Base-by-base conservation (phyloP, 495 filamentous ascomycete species). In the Xylona heveae region DNA sequence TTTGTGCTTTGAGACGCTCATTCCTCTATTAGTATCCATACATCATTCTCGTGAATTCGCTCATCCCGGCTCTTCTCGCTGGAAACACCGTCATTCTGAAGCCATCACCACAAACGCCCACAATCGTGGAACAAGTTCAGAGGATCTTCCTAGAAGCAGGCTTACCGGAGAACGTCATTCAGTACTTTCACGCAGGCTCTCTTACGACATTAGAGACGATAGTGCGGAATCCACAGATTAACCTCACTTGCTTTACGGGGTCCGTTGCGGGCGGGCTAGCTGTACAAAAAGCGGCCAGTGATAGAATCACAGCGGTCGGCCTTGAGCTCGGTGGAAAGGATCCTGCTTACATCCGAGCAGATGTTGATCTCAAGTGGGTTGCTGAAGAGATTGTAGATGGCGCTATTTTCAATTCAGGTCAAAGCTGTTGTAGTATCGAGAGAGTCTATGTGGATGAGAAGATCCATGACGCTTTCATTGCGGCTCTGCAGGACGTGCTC, bases 371-470 rank as follows among this genome's bases (percentile, higher is more conserved):
- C 14, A 64, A 66, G 19, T 92, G 82, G 84, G 84, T 75, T 1
- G 84, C 84, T 1, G 80, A 78, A 43, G 80, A 91, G 51, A 80
- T 93, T 37, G 78, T 92, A 19, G 84, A 93, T 43, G 82, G 85
- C 3, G 81, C 84, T 3, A 59, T 97, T 24, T 97, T 94, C 61
- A 97, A 94, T 54, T 90, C 80, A 19, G 88, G 88, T 14, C 88
- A 97, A 52, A 92, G 82, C 43, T 97, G 88, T 58, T 95, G 88
- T 53, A 72, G 77, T 4, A 64, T 95, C 30, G 88, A 94, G 56
- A 64, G 88, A 17, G 71, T 97, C 5, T 95, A 95, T 41, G 88
- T 93, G 2, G 73, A 84, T 39, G 78, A 78, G 33, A 70, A 63
- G 33, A 65, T 95, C 35, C 71, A 92, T 46, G 78, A 85, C 34